A percentile compares a stretch with the other conserved stretches of the same genome.
Conservation (phyloP, 75 land plant species). For the Sequoiadendron giganteum region DNA sequence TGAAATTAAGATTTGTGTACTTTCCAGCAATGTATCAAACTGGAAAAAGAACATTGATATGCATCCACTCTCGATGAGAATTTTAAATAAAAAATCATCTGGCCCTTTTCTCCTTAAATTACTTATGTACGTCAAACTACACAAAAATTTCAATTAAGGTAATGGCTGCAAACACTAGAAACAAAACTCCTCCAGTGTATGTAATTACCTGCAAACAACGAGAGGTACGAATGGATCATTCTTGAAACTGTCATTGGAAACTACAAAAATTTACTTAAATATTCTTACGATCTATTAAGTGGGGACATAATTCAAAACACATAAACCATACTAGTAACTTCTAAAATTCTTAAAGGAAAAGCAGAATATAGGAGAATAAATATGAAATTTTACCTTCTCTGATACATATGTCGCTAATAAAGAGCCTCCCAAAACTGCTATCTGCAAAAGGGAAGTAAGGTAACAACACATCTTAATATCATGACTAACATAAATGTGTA, state of each 20-base stretch:
- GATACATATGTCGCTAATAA: slow-evolving; percentile 82
- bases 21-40: neutral
- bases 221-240: neutral
- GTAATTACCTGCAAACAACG: slow-evolving; percentile 68
- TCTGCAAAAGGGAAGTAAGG: slow-evolving; percentile 32
- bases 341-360: neutral
- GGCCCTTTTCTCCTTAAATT: neutral
- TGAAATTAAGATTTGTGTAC: neutral
- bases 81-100: neutral
- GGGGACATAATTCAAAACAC: neutral
- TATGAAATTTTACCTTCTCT: slow-evolving; percentile 62
- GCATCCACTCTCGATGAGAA: neutral
- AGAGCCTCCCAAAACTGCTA: slow-evolving; percentile 97
- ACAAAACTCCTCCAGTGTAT: slow-evolving; percentile 83
- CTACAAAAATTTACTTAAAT: neutral
- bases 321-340: neutral
- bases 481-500: neutral
- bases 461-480: neutral
- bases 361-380: neutral
- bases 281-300: neutral
- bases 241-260: neutral
- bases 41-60: neutral
- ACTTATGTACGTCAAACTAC: slow-evolving; percentile 29
- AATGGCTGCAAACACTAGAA: slow-evolving; percentile 80
- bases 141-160: slow-evolving; percentile 67